Base-by-base conservation (phyloP, 192 early-diverging fungal species). In the Funneliformis mosseae region DNA sequence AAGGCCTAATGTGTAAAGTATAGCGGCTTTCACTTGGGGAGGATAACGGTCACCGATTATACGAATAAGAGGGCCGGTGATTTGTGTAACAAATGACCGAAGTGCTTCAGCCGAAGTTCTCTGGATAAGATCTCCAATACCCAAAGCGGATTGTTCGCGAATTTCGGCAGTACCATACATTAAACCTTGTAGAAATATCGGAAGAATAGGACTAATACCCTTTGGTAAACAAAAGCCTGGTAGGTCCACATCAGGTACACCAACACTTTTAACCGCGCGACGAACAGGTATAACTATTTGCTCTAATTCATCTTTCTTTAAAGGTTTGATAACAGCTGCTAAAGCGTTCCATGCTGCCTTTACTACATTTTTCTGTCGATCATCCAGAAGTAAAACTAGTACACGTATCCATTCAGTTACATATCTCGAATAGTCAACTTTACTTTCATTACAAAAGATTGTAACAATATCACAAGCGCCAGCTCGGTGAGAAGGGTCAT, bases 21-120 rank as follows among this genome's bases (percentile, higher is more conserved):
- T 99, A 9, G 95, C 95, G 5, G 94, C 92, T 89, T 99, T 99
- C 74, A 99, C 98, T 71, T 91, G 88, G 23, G 95, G 85, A 78
- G 94, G 90, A 86, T 97, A 92, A 39, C 97, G 93, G 84, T 99
- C 98, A 71, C 97, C 97, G 79, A 98, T 92, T 77, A 99, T 95
- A 87, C 98, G 95, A 87, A 99, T 99, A 62, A 99, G 89, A 33
- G 97, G 96, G 62, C 98, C 98, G 9, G 98, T 97, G 59, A 99
- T 97, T 79, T 94, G 93, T 8, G 97, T 98, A 41, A 97, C 96
- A 83, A 93, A 99, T 45, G 95, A 91, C 62, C 93, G 92, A 33
- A 99, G 88, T 11, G 93, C 92, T 18, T 91, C 90, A 7, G 91
- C 88, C 18, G 92, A 90, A 10, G 95, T 96, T 27, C 92, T 84